A percentile compares a stretch with the other conserved stretches of the same genome.
Evolutionary conservation across 139 green algal genomes (phyloP).

Genomic region (Chlamydomonas incerta): DNA sequence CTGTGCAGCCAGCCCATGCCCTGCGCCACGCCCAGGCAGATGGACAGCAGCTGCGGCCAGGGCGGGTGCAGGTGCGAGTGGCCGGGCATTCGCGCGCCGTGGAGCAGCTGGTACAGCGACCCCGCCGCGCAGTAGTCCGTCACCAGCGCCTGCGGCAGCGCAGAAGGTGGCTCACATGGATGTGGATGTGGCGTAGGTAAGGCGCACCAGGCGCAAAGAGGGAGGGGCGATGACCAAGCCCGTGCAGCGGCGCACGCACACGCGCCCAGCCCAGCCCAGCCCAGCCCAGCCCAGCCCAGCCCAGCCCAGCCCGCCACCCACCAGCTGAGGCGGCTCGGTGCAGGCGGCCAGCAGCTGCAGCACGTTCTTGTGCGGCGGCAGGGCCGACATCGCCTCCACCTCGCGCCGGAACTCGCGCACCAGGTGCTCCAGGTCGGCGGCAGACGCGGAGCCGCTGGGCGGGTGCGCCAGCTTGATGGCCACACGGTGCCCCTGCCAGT

Average conservation of each 20-base stretch:
- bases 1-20: slow-evolving; percentile 77
- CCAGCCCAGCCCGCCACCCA: too few species aligned
- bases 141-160: slow-evolving; percentile 55
- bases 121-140: slow-evolving; percentile 62
- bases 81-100: background rate
- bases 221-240: too few species aligned
- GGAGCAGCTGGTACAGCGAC: slow-evolving; percentile 61
- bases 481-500: slow-evolving; percentile 56
- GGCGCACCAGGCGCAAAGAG: too few species aligned
- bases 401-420: slow-evolving; percentile 69
- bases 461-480: slow-evolving; percentile 72
- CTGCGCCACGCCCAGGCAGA: slow-evolving; percentile 67
- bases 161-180: too few species aligned
- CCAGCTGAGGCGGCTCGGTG: slow-evolving; percentile 53
- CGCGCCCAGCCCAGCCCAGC: too few species aligned
- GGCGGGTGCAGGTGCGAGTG: background rate
- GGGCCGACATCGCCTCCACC: slow-evolving; percentile 63
- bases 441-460: background rate
- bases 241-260: too few species aligned
- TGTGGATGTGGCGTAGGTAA: too few species aligned
- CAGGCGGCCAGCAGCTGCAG: slow-evolving; percentile 68
- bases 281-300: too few species aligned
- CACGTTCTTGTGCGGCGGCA: slow-evolving; percentile 68
- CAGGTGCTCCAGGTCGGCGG: slow-evolving; percentile 8
- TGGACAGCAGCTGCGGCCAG: slow-evolving; percentile 51